Percentiles rank a stretch among this genome's conserved stretches.
These are phyloP conservation scores for Fusarium sambucinum DNA, from an alignment of 2,329 filamentous ascomycete species.

Conservation along the genomic window DNA sequence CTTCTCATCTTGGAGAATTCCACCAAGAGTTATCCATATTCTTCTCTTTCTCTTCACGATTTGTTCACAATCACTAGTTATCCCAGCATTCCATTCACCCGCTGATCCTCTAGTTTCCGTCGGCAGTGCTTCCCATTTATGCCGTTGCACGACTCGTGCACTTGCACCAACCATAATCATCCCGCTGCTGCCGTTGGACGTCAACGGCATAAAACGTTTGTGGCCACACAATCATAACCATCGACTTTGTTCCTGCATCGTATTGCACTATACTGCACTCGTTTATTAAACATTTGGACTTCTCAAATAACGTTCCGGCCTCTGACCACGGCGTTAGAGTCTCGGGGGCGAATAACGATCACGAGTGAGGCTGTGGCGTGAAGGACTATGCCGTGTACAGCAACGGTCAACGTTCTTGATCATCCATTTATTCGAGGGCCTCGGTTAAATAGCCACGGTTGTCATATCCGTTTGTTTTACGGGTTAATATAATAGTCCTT, in stretches of 20 bases:
- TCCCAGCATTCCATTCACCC: slow-evolving; percentile 22
- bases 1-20: not conserved
- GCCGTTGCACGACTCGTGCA: slow-evolving; percentile 34
- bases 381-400: slow-evolving; percentile 30
- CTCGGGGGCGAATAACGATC: not conserved
- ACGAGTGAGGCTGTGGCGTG: slow-evolving; percentile 2
- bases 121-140: slow-evolving; percentile 21
- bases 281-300: not conserved
- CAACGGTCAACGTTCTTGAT: slow-evolving; percentile 8
- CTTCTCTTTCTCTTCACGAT: not conserved
- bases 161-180: slow-evolving; percentile 24
- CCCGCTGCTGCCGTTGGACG: slow-evolving; percentile 17
- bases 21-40: not conserved
- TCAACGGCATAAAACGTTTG: slow-evolving; percentile 18
- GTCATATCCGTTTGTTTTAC: not conserved
- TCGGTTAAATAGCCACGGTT: not conserved
- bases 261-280: not conserved
- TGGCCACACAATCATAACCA: slow-evolving; percentile 10
- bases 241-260: slow-evolving; percentile 30
- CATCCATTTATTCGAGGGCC: slow-evolving; percentile 13
- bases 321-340: not conserved
- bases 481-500: not conserved
- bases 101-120: slow-evolving; percentile 22
- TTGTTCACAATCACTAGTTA: slow-evolving; percentile 2
- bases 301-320: not conserved